Percentiles rank a stretch among this genome's conserved stretches.
Evolutionary conservation across 2,329 filamentous ascomycete genomes (phyloP).

Genomic region (Pestalotiopsis sp.): DNA sequence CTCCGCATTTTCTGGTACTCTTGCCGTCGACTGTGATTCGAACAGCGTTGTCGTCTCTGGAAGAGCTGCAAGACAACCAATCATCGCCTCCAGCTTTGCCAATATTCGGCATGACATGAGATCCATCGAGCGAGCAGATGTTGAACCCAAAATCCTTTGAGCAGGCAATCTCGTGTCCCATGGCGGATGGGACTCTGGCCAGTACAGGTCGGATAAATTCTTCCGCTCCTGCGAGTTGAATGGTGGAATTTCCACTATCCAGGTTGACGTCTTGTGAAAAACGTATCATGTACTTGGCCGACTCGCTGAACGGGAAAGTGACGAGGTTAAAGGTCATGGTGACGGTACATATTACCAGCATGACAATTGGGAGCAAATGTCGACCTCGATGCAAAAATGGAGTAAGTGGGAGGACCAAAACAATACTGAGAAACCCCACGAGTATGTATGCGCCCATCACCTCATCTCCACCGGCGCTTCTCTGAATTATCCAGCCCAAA

Average conservation of each 20-base stretch:
- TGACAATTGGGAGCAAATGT: conserved; percentile 77
- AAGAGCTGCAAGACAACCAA: conserved; percentile 21
- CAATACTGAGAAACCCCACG: conserved; percentile 42
- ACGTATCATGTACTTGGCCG: conserved; percentile 81
- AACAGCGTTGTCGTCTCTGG: conserved; percentile 48
- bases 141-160: conserved; percentile 51
- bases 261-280: conserved; percentile 76
- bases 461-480: neutral
- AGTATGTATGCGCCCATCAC: neutral
- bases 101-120: conserved; percentile 62
- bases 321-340: conserved; percentile 85
- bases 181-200: conserved; percentile 70
- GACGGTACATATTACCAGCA: conserved; percentile 73
- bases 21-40: conserved; percentile 68
- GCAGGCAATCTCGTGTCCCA: conserved; percentile 63
- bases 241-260: conserved; percentile 55
- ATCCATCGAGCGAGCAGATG: conserved; percentile 73
- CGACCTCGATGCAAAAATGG: conserved; percentile 89
- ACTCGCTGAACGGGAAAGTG: conserved; percentile 84
- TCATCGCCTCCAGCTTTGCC: conserved; percentile 41
- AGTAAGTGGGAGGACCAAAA: conserved; percentile 74
- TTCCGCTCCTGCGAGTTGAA: conserved; percentile 69
- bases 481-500: neutral
- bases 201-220: conserved; percentile 70
- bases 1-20: conserved; percentile 78